Evolutionary conservation across 257 asterid genomes (phyloP), one percentile per base, ranked within the genome.

Genomic region (Henckelia pumila): DNA sequence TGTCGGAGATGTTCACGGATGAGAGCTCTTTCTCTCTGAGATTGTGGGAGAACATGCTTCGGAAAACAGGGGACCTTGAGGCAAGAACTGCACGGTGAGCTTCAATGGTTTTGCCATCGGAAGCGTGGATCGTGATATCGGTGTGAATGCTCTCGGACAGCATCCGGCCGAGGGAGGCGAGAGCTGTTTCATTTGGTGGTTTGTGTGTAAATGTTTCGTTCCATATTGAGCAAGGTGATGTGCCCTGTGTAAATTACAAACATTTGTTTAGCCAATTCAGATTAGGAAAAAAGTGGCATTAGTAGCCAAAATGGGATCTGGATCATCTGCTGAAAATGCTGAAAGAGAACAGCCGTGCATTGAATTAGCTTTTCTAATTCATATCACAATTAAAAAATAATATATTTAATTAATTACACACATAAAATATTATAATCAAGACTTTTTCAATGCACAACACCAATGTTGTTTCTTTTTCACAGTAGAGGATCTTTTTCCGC

Each of bases 71-170:
- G 2, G 98, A 92, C 44, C 96, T 73, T 6, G 97, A 81, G 5
- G 98, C 98, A 28, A 93, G 97, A 75, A 93, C 90, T 5, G 98
- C 97, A 3, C 97, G 91, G 32, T 93, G 97, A 0, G 97, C 95
- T 21, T 81, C 58, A 32, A 86, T 77, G 81, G 21, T 47, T 6
- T 85, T 82, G 49, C 97, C 97, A 49, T 86, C 83, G 0, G 95
- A 84, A 60, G 97, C 86, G 40, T 90, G 82, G 73, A 93, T 85
- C 47, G 74, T 77, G 37, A 93, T 93, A 67, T 93, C 98, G 0
- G 96, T 88, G 81, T 89, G 95, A 25, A 93, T 89, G 28, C 94
- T 80, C 75, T 89, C 97, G 1, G 96, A 79, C 68, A 93, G 73
- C 97, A 89, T 93, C 21, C 89, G 80, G 4, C 96, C 91, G 1